A percentile compares a stretch with the other conserved stretches of the same genome.
These are phyloP conservation scores for Sophora flavescens DNA, from an alignment of 306 rosid species.

Conservation along the genomic window DNA sequence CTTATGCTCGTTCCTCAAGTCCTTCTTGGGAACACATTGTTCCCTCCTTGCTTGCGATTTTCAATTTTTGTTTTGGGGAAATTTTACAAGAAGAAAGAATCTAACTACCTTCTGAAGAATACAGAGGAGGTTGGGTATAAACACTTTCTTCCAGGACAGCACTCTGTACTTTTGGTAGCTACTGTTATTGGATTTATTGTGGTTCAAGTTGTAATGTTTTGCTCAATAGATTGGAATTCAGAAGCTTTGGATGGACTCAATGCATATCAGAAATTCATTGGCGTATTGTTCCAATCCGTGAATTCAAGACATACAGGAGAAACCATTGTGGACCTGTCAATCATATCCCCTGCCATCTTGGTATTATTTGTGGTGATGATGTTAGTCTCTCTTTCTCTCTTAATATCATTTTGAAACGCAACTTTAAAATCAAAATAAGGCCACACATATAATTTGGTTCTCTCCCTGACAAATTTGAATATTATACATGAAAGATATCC, in stretches of 20 bases:
- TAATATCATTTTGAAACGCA: neutral
- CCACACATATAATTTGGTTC: neutral
- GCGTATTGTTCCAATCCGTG: conserved; percentile 54
- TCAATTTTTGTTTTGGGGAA: conserved; percentile 51
- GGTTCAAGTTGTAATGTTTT: conserved; percentile 49
- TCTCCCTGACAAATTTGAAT: neutral
- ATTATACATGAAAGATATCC: neutral
- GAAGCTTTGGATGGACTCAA: conserved; percentile 51
- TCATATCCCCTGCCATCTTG: conserved; percentile 59
- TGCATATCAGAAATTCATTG: conserved; percentile 55
- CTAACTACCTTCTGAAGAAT: conserved; percentile 45
- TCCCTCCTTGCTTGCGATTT: conserved; percentile 60
- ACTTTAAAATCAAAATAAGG: neutral
- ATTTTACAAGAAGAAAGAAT: conserved; percentile 47
- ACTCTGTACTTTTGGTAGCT: conserved; percentile 46
- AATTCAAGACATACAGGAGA: conserved; percentile 74
- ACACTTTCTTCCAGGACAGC: conserved; percentile 52
- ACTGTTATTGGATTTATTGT: conserved; percentile 60
- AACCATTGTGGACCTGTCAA: conserved; percentile 58
- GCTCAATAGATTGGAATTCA: conserved; percentile 60
- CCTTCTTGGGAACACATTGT: conserved; percentile 70
- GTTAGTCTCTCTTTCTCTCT: conserved; percentile 53
- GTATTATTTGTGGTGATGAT: conserved; percentile 66
- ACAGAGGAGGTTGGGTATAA: conserved; percentile 48
- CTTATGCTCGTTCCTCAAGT: conserved; percentile 59